Base-by-base conservation (phyloP, 345 rosid genomes). In the Gossypium mustelinum region DNA sequence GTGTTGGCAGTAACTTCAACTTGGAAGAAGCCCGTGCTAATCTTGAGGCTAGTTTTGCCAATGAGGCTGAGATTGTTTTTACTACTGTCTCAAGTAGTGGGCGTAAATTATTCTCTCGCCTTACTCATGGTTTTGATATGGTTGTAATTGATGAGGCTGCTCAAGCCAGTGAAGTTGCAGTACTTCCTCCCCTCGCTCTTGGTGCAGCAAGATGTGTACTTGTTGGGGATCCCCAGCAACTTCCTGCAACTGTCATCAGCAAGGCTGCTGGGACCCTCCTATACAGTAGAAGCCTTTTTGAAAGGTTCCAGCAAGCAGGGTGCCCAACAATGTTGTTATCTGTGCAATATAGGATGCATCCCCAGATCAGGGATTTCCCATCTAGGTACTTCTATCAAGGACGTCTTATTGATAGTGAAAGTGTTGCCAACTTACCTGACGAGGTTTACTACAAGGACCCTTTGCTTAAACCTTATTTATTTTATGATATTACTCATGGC, bases 211-310 rank as follows among this genome's bases (percentile, higher is more conserved):
- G 99, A 10, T 95, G 99, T 79, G 99, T 95, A 80, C 97, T 95
- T 82, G 99, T 95, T 16, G 99, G 99, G 62, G 99, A 95, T 87
- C 99, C 99, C 59, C 99, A 95, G 87, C 99, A 95, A 86, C 99
- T 95, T 82, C 99, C 99, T 76, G 99, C 99, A 58, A 95, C 99
- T 44, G 99, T 95, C 50, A 95, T 95, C 75, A 93, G 98, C 87
- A 95, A 95, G 82, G 97, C 98, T 56, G 99, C 98, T 51, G 99
- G 99, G 65, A 95, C 98, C 70, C 87, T 95, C 75, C 64, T 91
- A 59, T 95, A 95, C 79, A 93, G 98, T 81, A 88, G 99, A 83
- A 95, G 99, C 75, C 97, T 95, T 65, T 95, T 95, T 76, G 99
- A 95, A 84, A 93, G 99, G 83, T 95, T 95, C 85, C 99, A 95